Evolutionary conservation across 2,329 filamentous ascomycete genomes (phyloP).

Genomic region (Pezicula radicicola): DNA sequence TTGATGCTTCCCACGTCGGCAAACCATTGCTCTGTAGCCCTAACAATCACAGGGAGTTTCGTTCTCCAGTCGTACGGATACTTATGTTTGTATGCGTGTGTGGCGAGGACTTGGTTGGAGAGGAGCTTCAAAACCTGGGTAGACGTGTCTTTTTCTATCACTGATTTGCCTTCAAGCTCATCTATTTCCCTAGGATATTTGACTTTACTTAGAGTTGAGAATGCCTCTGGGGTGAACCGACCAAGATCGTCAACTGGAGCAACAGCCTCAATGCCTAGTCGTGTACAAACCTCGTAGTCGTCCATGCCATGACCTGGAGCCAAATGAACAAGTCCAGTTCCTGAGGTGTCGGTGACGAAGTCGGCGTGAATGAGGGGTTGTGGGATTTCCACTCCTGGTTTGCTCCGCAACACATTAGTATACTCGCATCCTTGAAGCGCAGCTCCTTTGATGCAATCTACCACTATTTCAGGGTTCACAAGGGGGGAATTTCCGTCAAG

Average conservation of each 20-base stretch:
- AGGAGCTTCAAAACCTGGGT: constrained; percentile 67
- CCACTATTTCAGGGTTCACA: constrained; percentile 38
- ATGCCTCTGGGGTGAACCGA: constrained; percentile 72
- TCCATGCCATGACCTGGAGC: constrained; percentile 96
- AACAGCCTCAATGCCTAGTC: constrained; percentile 68
- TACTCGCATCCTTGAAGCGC: constrained; percentile 67
- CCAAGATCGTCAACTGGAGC: constrained; percentile 84
- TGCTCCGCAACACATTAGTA: constrained; percentile 64
- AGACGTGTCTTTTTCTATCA: constrained; percentile 66
- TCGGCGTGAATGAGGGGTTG: constrained; percentile 79
- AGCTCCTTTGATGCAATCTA: constrained; percentile 58
- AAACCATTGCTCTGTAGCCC: constrained; percentile 97
- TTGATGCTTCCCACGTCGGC: constrained; percentile 87
- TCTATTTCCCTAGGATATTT: constrained; percentile 64
- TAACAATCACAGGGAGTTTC: constrained; percentile 84
- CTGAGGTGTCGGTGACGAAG: constrained; percentile 88
- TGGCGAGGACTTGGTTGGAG: constrained; percentile 60
- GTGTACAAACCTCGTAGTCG: constrained; percentile 80
- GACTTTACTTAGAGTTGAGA: no score
- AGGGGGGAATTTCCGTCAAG: constrained; percentile 8
- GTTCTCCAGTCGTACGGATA: constrained; percentile 98
- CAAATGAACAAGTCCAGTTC: constrained; percentile 90
- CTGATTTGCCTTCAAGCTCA: constrained; percentile 66
- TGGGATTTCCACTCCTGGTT: constrained; percentile 37
- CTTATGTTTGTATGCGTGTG: constrained; percentile 78